Percentiles rank a stretch among this genome's conserved stretches.
These are phyloP conservation scores for Raffaelea arxii DNA, from an alignment of 2,329 filamentous ascomycete species.

Conservation along the genomic window DNA sequence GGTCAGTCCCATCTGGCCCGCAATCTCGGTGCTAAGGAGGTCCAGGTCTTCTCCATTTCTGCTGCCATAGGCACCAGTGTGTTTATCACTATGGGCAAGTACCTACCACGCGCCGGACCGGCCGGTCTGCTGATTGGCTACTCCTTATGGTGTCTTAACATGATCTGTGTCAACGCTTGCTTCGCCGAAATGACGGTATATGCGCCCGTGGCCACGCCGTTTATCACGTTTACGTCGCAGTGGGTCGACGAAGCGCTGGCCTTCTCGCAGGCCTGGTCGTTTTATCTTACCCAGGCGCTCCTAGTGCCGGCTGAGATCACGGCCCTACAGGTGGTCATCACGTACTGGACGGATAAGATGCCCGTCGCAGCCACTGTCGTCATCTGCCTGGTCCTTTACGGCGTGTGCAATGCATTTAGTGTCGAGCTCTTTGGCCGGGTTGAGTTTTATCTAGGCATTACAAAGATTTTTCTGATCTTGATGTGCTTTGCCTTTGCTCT, in stretches of 20 bases:
- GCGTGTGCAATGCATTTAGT: not conserved
- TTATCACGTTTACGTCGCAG: conserved; percentile 53
- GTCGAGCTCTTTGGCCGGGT: conserved; percentile 8
- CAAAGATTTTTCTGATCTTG: conserved; percentile 39
- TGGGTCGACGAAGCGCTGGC: conserved; percentile 31
- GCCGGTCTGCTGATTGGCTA: conserved; percentile 49
- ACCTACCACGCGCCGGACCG: conserved; percentile 47
- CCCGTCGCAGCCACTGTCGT: conserved; percentile 24
- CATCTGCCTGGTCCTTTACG: conserved; percentile 1
- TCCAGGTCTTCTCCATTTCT: conserved; percentile 37
- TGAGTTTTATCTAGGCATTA: conserved; percentile 8
- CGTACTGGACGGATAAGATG: conserved; percentile 40
- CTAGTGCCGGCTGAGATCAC: conserved; percentile 38
- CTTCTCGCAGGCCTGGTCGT: conserved; percentile 39
- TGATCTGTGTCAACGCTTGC: conserved; percentile 42
- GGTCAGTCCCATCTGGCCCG: not conserved
- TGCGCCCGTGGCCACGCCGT: conserved; percentile 65
- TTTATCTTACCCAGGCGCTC: conserved; percentile 38
- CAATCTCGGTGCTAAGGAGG: not conserved
- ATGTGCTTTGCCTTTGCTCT: conserved; percentile 41
- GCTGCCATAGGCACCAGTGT: conserved; percentile 51
- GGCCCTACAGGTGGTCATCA: conserved; percentile 45
- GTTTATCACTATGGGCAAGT: conserved; percentile 48
- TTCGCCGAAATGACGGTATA: conserved; percentile 72
- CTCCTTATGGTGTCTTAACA: conserved; percentile 43